Percentiles rank a stretch among this genome's conserved stretches.
phyloP scores from a whole-genome alignment of 2,329 filamentous ascomycete species.

The Venturia pyrina region DNA sequence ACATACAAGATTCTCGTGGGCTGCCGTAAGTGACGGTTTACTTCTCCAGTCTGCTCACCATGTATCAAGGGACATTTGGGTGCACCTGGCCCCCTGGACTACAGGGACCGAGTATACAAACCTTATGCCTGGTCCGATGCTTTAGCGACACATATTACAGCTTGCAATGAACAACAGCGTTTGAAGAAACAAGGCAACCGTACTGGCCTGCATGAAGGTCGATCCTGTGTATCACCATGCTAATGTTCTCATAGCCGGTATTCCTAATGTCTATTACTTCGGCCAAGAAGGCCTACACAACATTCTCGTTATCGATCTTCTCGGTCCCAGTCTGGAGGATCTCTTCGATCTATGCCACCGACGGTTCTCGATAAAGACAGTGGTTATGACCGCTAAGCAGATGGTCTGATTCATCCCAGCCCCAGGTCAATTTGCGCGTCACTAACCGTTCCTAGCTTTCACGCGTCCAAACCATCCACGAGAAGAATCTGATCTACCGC shows the following conservation, averaged over 20 bases:
- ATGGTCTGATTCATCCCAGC: constrained; percentile 53
- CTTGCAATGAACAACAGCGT: not conserved
- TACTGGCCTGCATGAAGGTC: not conserved
- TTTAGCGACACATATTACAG: not conserved
- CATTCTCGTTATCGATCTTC: constrained; percentile 93
- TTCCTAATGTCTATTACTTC: constrained; percentile 99
- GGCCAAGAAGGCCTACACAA: constrained; percentile 98
- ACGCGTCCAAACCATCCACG: constrained; percentile 87
- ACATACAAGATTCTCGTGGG: constrained; percentile 99
- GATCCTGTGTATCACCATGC: constrained; percentile 26
- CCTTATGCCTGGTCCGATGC: not conserved
- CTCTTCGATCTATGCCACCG: constrained; percentile 96
- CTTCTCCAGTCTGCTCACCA: constrained; percentile 4
- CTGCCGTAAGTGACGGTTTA: constrained; percentile 66
- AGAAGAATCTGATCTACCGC: constrained; percentile 98
- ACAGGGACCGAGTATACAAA: not conserved
- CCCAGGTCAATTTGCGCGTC: not conserved
- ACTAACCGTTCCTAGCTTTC: constrained; percentile 51
- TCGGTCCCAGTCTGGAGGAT: constrained; percentile 90
- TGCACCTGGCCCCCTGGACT: not conserved
- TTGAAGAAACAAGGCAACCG: not conserved
- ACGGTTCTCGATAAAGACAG: constrained; percentile 92
- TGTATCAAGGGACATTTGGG: constrained; percentile 3
- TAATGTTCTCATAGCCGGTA: constrained; percentile 58
- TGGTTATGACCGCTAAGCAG: constrained; percentile 98